A percentile compares a stretch with the other conserved stretches of the same genome.
Conservation (phyloP, 208 protist genomes). For the Trypanosoma melophagium region DNA sequence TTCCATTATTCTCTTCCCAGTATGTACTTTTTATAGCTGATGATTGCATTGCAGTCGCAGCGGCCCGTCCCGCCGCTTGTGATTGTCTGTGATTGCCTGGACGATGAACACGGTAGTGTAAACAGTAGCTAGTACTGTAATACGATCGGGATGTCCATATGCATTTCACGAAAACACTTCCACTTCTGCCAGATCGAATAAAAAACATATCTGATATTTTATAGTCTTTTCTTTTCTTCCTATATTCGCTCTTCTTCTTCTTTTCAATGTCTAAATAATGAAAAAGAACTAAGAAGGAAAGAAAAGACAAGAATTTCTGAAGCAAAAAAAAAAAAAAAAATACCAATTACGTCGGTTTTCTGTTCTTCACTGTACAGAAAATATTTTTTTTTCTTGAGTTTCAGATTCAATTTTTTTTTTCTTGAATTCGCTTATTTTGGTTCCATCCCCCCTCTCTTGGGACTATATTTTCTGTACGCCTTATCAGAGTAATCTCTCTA, state of each 20-base stretch:
- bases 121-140: not conserved
- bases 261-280: too few species aligned
- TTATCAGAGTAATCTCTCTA: constrained; percentile 24
- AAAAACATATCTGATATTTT: not conserved
- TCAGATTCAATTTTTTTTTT: too few species aligned
- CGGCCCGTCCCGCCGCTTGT: not conserved
- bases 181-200: not conserved
- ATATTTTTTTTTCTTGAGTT: too few species aligned
- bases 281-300: too few species aligned
- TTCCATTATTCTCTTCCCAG: too few species aligned
- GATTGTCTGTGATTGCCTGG: constrained; percentile 11
- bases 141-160: not conserved
- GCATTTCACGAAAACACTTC: not conserved
- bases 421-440: too few species aligned
- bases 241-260: not conserved
- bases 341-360: not conserved
- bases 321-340: constrained; percentile 4
- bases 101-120: not conserved
- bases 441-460: not conserved
- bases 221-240: constrained; percentile 2
- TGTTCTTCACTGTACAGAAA: not conserved
- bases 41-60: not conserved
- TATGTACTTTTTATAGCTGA: too few species aligned
- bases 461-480: not conserved
- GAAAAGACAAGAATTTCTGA: too few species aligned